phyloP scores from a whole-genome alignment of 176 grass and related monocot species.

The Ampelocalamus luodianensis region DNA sequence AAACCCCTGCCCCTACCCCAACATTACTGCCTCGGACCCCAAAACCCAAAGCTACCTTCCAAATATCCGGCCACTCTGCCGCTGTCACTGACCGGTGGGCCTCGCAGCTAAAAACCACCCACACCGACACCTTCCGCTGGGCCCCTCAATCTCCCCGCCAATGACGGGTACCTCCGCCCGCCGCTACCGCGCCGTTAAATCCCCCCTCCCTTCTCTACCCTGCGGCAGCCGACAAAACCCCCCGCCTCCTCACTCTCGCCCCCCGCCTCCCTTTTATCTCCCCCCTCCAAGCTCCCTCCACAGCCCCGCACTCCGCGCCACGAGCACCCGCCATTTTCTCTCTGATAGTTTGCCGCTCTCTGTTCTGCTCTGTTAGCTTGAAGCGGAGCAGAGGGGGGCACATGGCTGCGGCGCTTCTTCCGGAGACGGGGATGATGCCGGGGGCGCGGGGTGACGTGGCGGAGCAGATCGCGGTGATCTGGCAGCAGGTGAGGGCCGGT shows the following conservation, averaged over 20 bases:
- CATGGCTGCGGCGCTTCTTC: conserved; percentile 34
- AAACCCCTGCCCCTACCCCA: neutral
- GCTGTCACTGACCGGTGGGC: neutral
- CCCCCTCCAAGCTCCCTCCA: neutral
- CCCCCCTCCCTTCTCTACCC: neutral
- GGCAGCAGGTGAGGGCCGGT: conserved; percentile 68
- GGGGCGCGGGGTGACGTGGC: conserved; percentile 36
- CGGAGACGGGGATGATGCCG: conserved; percentile 35
- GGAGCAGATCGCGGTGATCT: conserved; percentile 50
- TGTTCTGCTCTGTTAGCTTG: neutral
- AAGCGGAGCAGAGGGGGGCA: neutral
- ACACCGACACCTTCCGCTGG: conserved; percentile 19
- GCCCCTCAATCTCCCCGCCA: neutral
- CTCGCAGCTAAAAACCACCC: neutral
- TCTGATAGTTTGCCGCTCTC: neutral
- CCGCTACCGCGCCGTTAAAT: conserved; percentile 25
- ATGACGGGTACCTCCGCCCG: neutral
- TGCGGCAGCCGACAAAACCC: neutral
- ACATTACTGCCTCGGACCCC: neutral
- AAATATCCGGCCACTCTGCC: neutral
- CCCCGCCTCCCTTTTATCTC: neutral
- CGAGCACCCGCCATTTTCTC: neutral
- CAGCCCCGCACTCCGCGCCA: neutral
- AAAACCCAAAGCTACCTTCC: neutral
- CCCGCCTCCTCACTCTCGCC: neutral